These are phyloP conservation scores for Naganishia vishniacii DNA, from an alignment of 768 basidiomycete genomes.

Conservation along the genomic window DNA sequence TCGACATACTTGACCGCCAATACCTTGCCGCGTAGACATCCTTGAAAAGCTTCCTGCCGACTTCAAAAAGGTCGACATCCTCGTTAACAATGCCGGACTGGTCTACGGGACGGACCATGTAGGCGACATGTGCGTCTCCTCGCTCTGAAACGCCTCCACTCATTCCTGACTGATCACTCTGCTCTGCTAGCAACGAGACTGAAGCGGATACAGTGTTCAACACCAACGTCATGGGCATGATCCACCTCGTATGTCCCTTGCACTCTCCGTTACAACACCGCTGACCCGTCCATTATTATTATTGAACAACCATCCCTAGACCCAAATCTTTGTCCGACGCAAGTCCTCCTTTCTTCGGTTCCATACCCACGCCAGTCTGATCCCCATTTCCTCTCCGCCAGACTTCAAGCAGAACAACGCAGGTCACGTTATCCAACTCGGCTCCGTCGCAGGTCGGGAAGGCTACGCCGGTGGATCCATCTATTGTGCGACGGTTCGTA, in stretches of 20 bases:
- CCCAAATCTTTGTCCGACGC: slow-evolving; percentile 64
- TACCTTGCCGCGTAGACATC: no score
- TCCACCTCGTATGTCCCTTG: slow-evolving; percentile 61
- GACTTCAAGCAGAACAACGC: slow-evolving; percentile 70
- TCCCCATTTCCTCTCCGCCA: slow-evolving; percentile 38
- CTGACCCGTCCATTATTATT: no score
- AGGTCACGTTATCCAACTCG: slow-evolving; percentile 90
- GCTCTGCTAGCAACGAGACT: slow-evolving; percentile 22
- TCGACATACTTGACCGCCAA: no score
- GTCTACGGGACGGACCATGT: slow-evolving; percentile 82
- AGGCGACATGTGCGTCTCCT: slow-evolving; percentile 54
- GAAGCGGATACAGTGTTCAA: slow-evolving; percentile 29
- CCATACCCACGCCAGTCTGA: not conserved
- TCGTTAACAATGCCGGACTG: slow-evolving; percentile 78
- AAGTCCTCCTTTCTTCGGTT: slow-evolving; percentile 29
- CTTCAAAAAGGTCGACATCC: slow-evolving; percentile 68
- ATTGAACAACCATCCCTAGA: no score
- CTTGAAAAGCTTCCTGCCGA: slow-evolving; percentile 66
- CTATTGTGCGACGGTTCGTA: slow-evolving; percentile 64
- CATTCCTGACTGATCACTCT: not conserved
- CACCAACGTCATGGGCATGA: slow-evolving; percentile 71
- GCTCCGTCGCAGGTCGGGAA: slow-evolving; percentile 83
- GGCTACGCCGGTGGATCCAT: slow-evolving; percentile 85
- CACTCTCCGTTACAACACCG: not conserved
- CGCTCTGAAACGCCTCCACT: not conserved